phyloP scores from a whole-genome alignment of 306 rosid genomes.

The Cucurbita pepo region DNA sequence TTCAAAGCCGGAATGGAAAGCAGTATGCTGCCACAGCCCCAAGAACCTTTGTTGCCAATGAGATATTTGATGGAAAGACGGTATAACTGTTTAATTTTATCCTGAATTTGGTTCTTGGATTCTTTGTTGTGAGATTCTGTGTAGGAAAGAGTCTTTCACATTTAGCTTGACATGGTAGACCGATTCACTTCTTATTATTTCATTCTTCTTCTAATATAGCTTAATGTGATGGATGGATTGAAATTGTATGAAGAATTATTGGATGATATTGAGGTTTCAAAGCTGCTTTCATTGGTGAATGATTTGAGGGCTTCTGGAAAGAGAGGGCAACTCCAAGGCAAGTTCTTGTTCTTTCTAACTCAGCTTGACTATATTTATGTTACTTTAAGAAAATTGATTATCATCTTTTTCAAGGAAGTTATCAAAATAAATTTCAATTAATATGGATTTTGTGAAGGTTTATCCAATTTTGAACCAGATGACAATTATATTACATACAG shows the following conservation, averaged over 20 bases:
- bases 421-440: background rate
- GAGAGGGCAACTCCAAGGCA: constrained; percentile 66
- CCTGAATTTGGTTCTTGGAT: background rate
- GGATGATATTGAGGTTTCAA: constrained; percentile 40
- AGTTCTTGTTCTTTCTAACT: constrained; percentile 5
- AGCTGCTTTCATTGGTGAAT: constrained; percentile 47
- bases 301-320: constrained; percentile 62
- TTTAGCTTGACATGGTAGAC: background rate
- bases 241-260: constrained; percentile 48
- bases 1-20: constrained; percentile 30
- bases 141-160: background rate
- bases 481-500: background rate
- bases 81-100: constrained; percentile 22
- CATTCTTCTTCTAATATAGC: constrained; percentile 21
- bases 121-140: background rate
- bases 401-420: background rate
- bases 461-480: background rate
- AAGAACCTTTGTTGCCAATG: constrained; percentile 43
- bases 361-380: background rate
- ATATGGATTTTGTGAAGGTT: background rate
- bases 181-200: background rate
- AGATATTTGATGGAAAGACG: constrained; percentile 54
- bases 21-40: constrained; percentile 24
- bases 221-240: constrained; percentile 74
- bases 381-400: background rate